Base-by-base conservation (phyloP, 108 stramenopile species). In the Cyclotella kingstonii region DNA sequence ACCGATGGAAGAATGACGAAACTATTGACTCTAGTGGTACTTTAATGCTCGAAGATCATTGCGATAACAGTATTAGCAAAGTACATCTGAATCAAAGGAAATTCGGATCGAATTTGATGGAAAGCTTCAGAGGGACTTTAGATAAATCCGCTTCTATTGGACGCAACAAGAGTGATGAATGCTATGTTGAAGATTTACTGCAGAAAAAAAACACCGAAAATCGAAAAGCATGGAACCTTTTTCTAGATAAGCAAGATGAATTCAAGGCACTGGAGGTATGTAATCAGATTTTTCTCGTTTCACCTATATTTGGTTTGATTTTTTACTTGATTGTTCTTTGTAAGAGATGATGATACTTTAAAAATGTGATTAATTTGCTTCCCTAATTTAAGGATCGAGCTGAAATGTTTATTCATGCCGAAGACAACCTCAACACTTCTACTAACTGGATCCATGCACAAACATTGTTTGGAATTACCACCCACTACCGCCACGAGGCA, bases 401-500 rank as follows among this genome's bases (percentile, higher is more conserved):
- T 11, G 55, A 19, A n/a, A 25, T 71, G 38, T 71, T 71, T 44
- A 28, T 5, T 15, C 43, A 19, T 17, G 70, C 70, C 1, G 4
- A 55, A 49, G 36, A 63, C 39, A 71, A 63, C 40, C 53, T 71
- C 19, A 45, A 31, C 3, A 44, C 36, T 10, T 28, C 52, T 29
- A 51, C 63, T 23, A 45, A 59, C 25, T 71, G 70, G 70, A 63
- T 28, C 2, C 47, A 43, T 4, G 45, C 68, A 3, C 68, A 86
- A 47, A 82, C 82, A 34, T 62, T 84, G 26, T 90, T 88, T 69
- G 92, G 92, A 21, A 76, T 94, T 35, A 89, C 80, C 10, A 91
- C 90, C 0, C 81, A 73, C 54, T 94, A 94, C 70, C 71, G 90
- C 7, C 72, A 79, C 7, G 90, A 94, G 59, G 31, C 48, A 0